phyloP scores from a whole-genome alignment of 768 basidiomycete genomes.

The Russula vinacea region DNA sequence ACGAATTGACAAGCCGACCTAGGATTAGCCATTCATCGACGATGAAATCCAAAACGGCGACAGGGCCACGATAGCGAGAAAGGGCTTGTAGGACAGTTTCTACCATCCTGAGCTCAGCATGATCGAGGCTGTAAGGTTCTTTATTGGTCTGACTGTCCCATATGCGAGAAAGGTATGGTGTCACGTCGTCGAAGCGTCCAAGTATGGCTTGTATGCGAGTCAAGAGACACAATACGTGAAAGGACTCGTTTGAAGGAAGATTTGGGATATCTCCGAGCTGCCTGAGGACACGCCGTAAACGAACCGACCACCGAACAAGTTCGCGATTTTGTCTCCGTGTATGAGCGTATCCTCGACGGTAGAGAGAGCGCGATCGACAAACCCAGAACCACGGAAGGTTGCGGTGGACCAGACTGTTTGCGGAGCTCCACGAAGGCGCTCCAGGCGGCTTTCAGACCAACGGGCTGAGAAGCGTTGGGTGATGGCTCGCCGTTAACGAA shows the following conservation, averaged over 20 bases:
- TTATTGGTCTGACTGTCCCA: not conserved
- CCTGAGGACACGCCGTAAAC: slow-evolving; percentile 18
- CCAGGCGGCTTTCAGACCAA: slow-evolving; percentile 27
- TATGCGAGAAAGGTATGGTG: slow-evolving; percentile 5
- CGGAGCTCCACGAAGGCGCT: slow-evolving; percentile 18
- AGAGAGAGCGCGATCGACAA: slow-evolving; percentile 26
- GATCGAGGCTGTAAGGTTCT: not conserved
- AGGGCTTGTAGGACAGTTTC: slow-evolving; percentile 21
- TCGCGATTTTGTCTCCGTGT: slow-evolving; percentile 17
- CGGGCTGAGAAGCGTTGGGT: slow-evolving; percentile 17
- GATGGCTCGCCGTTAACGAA: slow-evolving; percentile 23
- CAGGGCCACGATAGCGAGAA: slow-evolving; percentile 17
- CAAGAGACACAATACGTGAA: slow-evolving; percentile 23
- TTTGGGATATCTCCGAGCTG: slow-evolving; percentile 7
- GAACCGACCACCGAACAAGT: slow-evolving; percentile 23
- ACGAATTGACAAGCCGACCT: slow-evolving; percentile 15
- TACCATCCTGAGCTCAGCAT: slow-evolving; percentile 17
- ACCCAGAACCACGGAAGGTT: slow-evolving; percentile 19
- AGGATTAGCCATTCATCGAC: slow-evolving; percentile 19
- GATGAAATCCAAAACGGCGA: slow-evolving; percentile 24
- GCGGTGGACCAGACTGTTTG: slow-evolving; percentile 4
- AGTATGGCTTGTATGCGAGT: slow-evolving; percentile 22
- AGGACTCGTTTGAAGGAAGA: slow-evolving; percentile 2
- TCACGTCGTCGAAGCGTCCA: slow-evolving; percentile 21
- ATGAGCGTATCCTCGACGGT: slow-evolving; percentile 19